Percentiles rank a stretch among this genome's conserved stretches.
phyloP scores from a whole-genome alignment of 371 early-diverging fungal genomes.

The Mucor saturninus region DNA sequence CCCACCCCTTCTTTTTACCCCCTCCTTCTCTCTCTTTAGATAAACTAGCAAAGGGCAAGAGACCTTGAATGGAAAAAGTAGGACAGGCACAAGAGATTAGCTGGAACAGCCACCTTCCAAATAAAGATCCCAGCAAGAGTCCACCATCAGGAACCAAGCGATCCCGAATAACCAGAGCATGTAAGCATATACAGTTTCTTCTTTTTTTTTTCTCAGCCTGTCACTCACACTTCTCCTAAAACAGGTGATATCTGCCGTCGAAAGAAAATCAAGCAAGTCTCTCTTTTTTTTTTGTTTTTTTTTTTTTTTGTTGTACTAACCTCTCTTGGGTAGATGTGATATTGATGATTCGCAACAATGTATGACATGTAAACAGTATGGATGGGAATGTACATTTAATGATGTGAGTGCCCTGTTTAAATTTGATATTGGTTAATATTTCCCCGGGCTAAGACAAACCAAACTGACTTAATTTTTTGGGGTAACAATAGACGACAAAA shows the following conservation, averaged over 20 bases:
- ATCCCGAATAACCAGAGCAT: slow-evolving; percentile 41
- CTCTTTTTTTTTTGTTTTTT: not conserved
- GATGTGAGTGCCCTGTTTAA: slow-evolving; percentile 35
- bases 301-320: slow-evolving; percentile 2
- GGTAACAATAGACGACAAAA: slow-evolving; percentile 23
- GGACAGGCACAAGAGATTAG: not conserved
- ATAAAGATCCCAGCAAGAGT: not conserved
- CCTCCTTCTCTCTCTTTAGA: too few relatives aligned
- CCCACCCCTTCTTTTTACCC: too few relatives aligned
- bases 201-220: not conserved
- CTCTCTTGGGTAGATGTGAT: slow-evolving; percentile 40
- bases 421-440: slow-evolving; percentile 1
- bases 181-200: slow-evolving; percentile 18
- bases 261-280: slow-evolving; percentile 50
- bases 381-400: slow-evolving; percentile 55
- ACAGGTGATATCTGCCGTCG: slow-evolving; percentile 51
- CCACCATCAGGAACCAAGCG: slow-evolving; percentile 21
- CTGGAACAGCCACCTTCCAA: slow-evolving; percentile 2
- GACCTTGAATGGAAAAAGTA: not conserved
- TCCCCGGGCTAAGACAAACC: not conserved
- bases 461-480: not conserved
- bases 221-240: not conserved
- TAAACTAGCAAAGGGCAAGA: not conserved
- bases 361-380: slow-evolving; percentile 47
- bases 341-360: slow-evolving; percentile 37